Evolutionary conservation across 768 basidiomycete genomes (phyloP), one percentile per base, ranked within the genome.

Genomic region (Cystofilobasidium capitatum): DNA sequence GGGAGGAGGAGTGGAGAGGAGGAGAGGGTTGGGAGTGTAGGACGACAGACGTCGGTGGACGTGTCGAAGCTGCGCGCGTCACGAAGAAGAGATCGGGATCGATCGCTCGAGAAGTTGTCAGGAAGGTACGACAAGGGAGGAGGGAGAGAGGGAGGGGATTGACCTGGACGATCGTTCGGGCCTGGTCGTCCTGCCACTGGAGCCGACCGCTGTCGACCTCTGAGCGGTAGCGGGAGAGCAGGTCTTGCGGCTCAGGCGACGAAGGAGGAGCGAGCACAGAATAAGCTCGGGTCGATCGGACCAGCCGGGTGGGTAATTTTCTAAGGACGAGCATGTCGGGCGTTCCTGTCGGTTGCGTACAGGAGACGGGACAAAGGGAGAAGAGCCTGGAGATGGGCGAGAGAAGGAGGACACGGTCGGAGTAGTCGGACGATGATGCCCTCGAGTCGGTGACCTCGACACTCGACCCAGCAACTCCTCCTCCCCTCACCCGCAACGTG

Each of bases 121-220:
- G 29, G 24, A 14, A 16, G 22, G 59, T 20, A 39, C 13, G 59
- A 39, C 22, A 22, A 61, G 8, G 22, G 20, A 39, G 12, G 39
- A 12, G 31, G 22, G 33, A 12, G 20, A 10, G 35, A 0, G 20
- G 26, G 17, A 1, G 6, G 10, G 20, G 12, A 58, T 58, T 26
- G 36, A 69, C 68, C 20, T 58, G 44, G 1, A 69, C 40, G 12
- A 69, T 37, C 2, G 45, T 44, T 13, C 68, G 33, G 55, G 64
- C 68, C 44, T 69, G 68, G 26, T 55, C 20, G 8, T 69, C 68
- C n/a, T 69, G 58, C 68, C 68, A 69, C n/a, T 54, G 26, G 29
- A 69, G 49, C 35, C 49, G 47, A 0, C 68, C 68, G 2, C 22
- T 20, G 8, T 69, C 58, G 35, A 64, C 62, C 8, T 64, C 40